Base-by-base conservation (phyloP, 495 filamentous ascomycete genomes). In the Tirmania nivea region DNA sequence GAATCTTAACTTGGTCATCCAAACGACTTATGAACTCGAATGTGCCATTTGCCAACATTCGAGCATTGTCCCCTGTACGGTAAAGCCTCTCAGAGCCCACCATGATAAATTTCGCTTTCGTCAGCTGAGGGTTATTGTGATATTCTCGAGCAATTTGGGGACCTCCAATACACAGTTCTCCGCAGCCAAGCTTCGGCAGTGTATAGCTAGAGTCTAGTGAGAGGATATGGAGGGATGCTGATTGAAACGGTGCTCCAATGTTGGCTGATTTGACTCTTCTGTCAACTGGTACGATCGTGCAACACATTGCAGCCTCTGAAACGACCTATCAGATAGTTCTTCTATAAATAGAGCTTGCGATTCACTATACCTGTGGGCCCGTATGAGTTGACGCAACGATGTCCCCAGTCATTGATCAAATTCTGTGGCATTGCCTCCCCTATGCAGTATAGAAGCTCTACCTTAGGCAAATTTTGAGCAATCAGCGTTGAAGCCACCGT, bases 371-470 rank as follows among this genome's bases (percentile, higher is more conserved):
- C 60, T 11, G 68, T 65, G 0, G 77, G 78, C 0, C 78, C 78
- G 54, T 80, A 82, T 3, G 70, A 72, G 51, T 78, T 78, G 16
- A 78, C 14, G 76, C 65, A 59, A 66, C 65, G 35, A 73, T 57
- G n/a, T 66, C 66, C 72, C 79, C 78, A 82, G 49, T 73, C 74
- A 1, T 62, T 65, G 8, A 77, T 68, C 53, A 73, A 67, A 14
- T 75, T 73, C 16, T 67, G 62, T 3, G 71, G 66, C 69, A 80
- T 71, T 50, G 76, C 70, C 52, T 81, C 78, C 14, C 68, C 68
- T 49, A 67, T 68, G 52, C 68, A 70, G 51, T 67, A 69, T 16
- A 70, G 48, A 45, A 59, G 63, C 55, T 69, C 48, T 5, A 70
- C 65, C 7, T 35, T 53, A 3, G 68, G 65, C 2, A 70, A 54